Base-by-base conservation (phyloP, 176 grass and related monocot species). In the Poa annua region DNA sequence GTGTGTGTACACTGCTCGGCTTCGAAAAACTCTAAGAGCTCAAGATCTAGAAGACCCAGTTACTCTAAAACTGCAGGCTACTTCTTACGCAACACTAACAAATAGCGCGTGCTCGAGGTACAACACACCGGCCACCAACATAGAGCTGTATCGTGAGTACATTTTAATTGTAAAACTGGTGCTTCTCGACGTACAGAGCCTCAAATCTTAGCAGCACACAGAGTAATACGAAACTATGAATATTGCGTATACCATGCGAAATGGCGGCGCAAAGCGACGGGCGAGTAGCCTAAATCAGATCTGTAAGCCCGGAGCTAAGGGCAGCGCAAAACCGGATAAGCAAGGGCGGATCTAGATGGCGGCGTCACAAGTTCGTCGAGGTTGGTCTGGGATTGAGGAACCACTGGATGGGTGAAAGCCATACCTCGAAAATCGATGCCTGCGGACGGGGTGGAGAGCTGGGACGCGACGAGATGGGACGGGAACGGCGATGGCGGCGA, bases 1-100 rank as follows among this genome's bases (percentile, higher is more conserved):
- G 64, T 67, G 64, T 66, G 7, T 4, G 15, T 36, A 33, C 33
- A 66, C 6, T 20, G 16, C 17, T 20, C 22, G 22, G 70, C 70
- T 32, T 51, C 8, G 45, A 74, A 29, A 2, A 24, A 6, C n/a
- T 25, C 39, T 41, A 71, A 13, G 3, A 32, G 7, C 22, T 50
- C 70, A 17, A 73, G 70, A 73, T 49, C 69, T 25, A 48, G 42
- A 71, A 71, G 70, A 73, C 29, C 44, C 50, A 74, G 22, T 50
- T 50, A 50, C 5, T 16, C 14, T 16, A 16, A 50, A 52, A 74
- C 6, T 52, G 71, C 15, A 74, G 14, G 71, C 25, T 20, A 34
- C 47, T 74, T 74, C 47, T 19, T 32, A 34, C 71, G 11, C 22
- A 56, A 7, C 16, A 32, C 9, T 72, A 12, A 26, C 36, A 7